These are phyloP conservation scores for Vitellaria paradoxa DNA, from an alignment of 179 eudicot genomes.

Conservation along the genomic window DNA sequence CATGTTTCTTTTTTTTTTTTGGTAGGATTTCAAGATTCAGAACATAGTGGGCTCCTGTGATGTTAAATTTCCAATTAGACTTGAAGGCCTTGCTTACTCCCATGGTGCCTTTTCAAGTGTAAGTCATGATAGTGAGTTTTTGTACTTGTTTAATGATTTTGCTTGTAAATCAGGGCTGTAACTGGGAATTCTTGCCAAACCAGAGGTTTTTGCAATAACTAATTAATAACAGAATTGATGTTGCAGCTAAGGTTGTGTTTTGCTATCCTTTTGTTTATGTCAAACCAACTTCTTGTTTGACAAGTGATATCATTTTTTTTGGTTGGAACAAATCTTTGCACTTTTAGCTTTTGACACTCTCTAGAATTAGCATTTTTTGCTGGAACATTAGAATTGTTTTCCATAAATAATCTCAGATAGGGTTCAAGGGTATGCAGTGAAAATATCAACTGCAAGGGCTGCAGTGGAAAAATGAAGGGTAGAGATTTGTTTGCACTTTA, in stretches of 20 bases:
- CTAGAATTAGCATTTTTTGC: not conserved
- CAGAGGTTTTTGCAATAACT: not conserved
- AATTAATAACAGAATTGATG: too few species aligned
- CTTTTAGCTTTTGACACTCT: not conserved
- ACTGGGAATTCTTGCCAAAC: not conserved
- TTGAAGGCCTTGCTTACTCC: slow-evolving; percentile 84
- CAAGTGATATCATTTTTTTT: too few species aligned
- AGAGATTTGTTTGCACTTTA: too few species aligned
- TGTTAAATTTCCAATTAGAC: slow-evolving; percentile 86
- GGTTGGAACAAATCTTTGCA: not conserved
- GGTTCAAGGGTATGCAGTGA: too few species aligned
- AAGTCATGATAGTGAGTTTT: slow-evolving; percentile 24
- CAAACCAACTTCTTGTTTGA: not conserved
- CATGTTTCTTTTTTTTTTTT: not conserved
- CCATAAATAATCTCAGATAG: not conserved
- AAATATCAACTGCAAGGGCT: too few species aligned
- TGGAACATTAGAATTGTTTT: not conserved
- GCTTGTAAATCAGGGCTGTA: not conserved
- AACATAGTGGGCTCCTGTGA: slow-evolving; percentile 31
- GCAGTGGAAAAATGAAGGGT: too few species aligned
- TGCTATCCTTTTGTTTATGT: not conserved
- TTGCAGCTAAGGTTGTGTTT: slow-evolving; percentile 3
- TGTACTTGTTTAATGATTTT: not conserved
- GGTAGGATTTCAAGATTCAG: slow-evolving; percentile 54
- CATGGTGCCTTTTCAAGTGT: slow-evolving; percentile 90